A percentile compares a stretch with the other conserved stretches of the same genome.
phyloP scores from a whole-genome alignment of 208 protist species.

The Baffinella frigidus region DNA sequence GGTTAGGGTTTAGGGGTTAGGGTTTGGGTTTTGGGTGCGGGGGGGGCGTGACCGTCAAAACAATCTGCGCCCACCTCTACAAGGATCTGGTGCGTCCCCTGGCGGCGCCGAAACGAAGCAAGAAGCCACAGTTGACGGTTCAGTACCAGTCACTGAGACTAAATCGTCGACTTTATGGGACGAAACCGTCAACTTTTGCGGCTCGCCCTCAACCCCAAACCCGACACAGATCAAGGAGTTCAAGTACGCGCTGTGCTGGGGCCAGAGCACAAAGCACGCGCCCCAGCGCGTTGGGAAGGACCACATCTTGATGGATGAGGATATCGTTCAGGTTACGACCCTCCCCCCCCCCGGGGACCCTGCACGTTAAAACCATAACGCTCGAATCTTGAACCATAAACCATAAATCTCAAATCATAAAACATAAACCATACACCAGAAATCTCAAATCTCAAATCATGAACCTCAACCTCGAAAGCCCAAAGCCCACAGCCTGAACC shows the following conservation, averaged over 20 bases:
- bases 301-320: slow-evolving; percentile 36
- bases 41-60: background rate
- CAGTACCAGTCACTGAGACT: too few species aligned
- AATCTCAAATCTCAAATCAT: background rate
- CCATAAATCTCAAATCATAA: too few species aligned
- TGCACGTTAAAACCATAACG: background rate
- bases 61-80: background rate
- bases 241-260: slow-evolving; percentile 31
- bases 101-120: too few species aligned
- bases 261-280: slow-evolving; percentile 25
- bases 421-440: too few species aligned
- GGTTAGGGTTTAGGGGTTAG: too few species aligned
- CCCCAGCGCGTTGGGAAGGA: slow-evolving; percentile 44
- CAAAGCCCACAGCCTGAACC: background rate
- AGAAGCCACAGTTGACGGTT: too few species aligned
- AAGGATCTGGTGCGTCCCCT: background rate
- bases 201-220: too few species aligned
- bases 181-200: too few species aligned
- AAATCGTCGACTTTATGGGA: too few species aligned
- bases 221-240: slow-evolving; percentile 43
- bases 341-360: background rate
- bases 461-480: background rate
- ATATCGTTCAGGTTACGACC: slow-evolving; percentile 8
- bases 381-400: too few species aligned
- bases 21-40: too few species aligned